A percentile compares a stretch with the other conserved stretches of the same genome.
Conservation (phyloP, 768 basidiomycete species). For the Leucocoprinus leucothites region DNA sequence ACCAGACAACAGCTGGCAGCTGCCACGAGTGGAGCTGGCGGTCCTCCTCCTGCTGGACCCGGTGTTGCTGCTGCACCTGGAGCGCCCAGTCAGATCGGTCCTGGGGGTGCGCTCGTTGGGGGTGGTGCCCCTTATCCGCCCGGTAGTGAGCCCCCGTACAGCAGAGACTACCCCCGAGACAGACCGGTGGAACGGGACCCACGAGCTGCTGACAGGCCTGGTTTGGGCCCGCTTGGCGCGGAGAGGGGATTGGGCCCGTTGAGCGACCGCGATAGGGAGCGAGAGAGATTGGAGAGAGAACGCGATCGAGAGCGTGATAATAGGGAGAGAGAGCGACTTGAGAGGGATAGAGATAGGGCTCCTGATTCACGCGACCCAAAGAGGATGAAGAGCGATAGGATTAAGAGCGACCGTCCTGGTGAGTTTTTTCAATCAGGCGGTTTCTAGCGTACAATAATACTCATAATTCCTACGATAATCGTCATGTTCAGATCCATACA, state of each 20-base stretch:
- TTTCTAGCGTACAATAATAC: too few species aligned
- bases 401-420: slow-evolving; percentile 9
- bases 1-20: slow-evolving; percentile 30
- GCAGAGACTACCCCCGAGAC: slow-evolving; percentile 9
- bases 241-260: slow-evolving; percentile 13
- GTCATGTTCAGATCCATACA: slow-evolving; percentile 16
- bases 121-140: slow-evolving; percentile 20
- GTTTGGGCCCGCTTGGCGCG: slow-evolving; percentile 16
- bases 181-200: slow-evolving; percentile 6
- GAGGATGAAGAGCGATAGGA: slow-evolving; percentile 9
- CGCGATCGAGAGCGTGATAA: slow-evolving; percentile 21
- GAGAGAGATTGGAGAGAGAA: slow-evolving; percentile 21
- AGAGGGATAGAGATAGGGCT: slow-evolving; percentile 11
- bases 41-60: slow-evolving; percentile 13
- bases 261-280: slow-evolving; percentile 20
- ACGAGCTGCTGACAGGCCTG: slow-evolving; percentile 13
- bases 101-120: slow-evolving; percentile 19
- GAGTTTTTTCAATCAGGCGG: background rate
- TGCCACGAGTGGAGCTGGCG: slow-evolving; percentile 13
- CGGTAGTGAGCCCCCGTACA: slow-evolving; percentile 15
- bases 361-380: slow-evolving; percentile 13
- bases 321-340: slow-evolving; percentile 14
- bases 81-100: slow-evolving; percentile 16
- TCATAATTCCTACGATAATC: background rate
- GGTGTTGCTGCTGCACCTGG: slow-evolving; percentile 19